These are phyloP conservation scores for Pichia paraexigua DNA, from an alignment of 805 yeast genomes.

Conservation along the genomic window DNA sequence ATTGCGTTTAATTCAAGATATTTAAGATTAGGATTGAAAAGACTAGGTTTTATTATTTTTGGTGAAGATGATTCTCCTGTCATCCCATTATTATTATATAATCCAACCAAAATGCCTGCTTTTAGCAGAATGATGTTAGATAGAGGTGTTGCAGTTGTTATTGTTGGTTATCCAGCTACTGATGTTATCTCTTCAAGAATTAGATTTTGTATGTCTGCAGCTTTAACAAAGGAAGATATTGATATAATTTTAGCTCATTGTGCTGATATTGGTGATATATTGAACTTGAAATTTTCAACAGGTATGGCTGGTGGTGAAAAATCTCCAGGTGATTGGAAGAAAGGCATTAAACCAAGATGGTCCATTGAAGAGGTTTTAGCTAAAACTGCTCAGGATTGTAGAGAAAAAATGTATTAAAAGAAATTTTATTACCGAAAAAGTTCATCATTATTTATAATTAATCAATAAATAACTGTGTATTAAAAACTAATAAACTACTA, in stretches of 20 bases:
- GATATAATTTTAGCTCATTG: constrained; percentile 68
- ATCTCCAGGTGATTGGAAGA: constrained; percentile 45
- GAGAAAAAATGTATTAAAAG: constrained; percentile 17
- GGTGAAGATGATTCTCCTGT: constrained; percentile 98
- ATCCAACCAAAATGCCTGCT: constrained; percentile 93
- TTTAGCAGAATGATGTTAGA: constrained; percentile 75
- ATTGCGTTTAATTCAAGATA: constrained; percentile 95
- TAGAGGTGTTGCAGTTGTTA: constrained; percentile 83
- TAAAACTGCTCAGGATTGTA: constrained; percentile 60
- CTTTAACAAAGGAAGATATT: constrained; percentile 89
- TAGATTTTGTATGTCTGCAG: constrained; percentile 85
- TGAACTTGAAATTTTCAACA: constrained; percentile 68
- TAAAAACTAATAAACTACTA: neutral
- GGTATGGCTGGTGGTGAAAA: constrained; percentile 61
- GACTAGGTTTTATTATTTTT: constrained; percentile 86
- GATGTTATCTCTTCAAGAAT: constrained; percentile 85
- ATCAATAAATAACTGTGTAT: no score
- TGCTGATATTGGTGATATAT: constrained; percentile 69
- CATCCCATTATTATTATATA: constrained; percentile 76
- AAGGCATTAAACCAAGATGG: constrained; percentile 64
- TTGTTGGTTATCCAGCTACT: constrained; percentile 97
- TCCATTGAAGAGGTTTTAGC: constrained; percentile 67
- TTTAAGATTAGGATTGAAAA: constrained; percentile 80
- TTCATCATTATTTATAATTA: no score
- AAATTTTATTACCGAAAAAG: no score